Base-by-base conservation (phyloP, 371 early-diverging fungal species). In the Mucor indicus region DNA sequence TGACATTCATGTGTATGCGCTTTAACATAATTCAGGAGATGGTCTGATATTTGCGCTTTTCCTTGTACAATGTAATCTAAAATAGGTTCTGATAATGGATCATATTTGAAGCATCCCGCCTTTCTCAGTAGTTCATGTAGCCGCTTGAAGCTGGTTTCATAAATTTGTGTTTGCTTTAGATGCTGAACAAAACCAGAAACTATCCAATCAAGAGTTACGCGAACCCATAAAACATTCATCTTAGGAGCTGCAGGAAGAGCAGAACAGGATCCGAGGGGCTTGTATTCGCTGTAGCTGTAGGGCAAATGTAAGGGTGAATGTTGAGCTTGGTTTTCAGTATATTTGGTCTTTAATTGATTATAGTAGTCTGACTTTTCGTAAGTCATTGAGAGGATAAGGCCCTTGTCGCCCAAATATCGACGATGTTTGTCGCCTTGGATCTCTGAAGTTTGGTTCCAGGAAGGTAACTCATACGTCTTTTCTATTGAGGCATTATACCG, bases 1-100 rank as follows among this genome's bases (percentile, higher is more conserved):
- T 64, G 69, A 24, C 62, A 70, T 50, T 75, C 71, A 32, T 75
- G 69, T 1, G 69, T 68, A 37, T 71, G 71, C n/a, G 56, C 51
- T 19, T 71, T 59, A 23, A 68, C 51, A 51, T 64, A 75, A 8
- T 47, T 52, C 3, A 68, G 23, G 22, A 75, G 41, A 1, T 30
- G 42, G 9, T 44, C 38, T n/a, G 69, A 55, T 40, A 46, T 4
- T 22, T 40, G 20, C 0, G 47, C 20, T 1, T 19, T 1, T 17
- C 29, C 9, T 10, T 53, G 16, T 4, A 71, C 56, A 17, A 75
- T 64, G 42, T 66, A 53, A 23, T 66, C 51, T n/a, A 75, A 48
- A 5, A 75, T 44, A 8, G 62, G 67, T 39, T 75, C 71, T 1
- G 69, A 66, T 7, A 63, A 47, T 7, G 64, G 64, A 37, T 75